Evolutionary conservation across 1,139 yeast species (phyloP).

Genomic region (Taphrina confusa): DNA sequence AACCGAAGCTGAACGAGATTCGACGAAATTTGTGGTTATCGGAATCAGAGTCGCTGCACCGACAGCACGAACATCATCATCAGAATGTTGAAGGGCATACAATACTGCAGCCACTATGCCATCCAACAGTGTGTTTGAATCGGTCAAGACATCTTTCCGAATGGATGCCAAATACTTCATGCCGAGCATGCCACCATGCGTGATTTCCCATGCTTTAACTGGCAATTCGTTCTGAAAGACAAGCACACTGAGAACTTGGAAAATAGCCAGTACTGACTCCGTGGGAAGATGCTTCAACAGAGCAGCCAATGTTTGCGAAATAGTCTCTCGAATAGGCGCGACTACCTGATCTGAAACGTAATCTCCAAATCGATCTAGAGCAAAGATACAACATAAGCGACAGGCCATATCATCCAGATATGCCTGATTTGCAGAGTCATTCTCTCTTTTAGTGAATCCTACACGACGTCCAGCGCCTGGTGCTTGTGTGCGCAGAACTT

Average conservation of each 20-base stretch:
- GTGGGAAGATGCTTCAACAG: conserved; percentile 69
- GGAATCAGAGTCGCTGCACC: conserved; percentile 93
- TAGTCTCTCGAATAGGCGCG: conserved; percentile 96
- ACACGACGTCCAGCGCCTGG: conserved; percentile 79
- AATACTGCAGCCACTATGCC: conserved; percentile 80
- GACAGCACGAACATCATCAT: conserved; percentile 96
- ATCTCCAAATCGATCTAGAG: conserved; percentile 94
- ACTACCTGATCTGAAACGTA: conserved; percentile 96
- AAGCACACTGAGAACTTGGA: conserved; percentile 64
- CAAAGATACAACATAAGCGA: conserved; percentile 79
- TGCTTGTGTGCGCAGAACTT: conserved; percentile 81
- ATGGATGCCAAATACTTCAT: conserved; percentile 89
- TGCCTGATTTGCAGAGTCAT: conserved; percentile 62
- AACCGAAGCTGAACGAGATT: conserved; percentile 61
- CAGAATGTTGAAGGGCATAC: conserved; percentile 74
- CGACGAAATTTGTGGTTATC: conserved; percentile 79
- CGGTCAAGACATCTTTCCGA: conserved; percentile 70
- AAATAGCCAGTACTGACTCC: conserved; percentile 58
- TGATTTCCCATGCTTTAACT: conserved; percentile 83
- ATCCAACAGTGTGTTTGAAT: conserved; percentile 61
- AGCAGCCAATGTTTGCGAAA: conserved; percentile 93
- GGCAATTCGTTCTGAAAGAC: conserved; percentile 63
- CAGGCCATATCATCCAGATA: conserved; percentile 89
- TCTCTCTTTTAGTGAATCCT: conserved; percentile 63
- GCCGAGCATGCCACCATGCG: conserved; percentile 97